Percentiles rank a stretch among this genome's conserved stretches.
phyloP scores from a whole-genome alignment of 495 filamentous ascomycete species.

The Neurospora discreta region DNA sequence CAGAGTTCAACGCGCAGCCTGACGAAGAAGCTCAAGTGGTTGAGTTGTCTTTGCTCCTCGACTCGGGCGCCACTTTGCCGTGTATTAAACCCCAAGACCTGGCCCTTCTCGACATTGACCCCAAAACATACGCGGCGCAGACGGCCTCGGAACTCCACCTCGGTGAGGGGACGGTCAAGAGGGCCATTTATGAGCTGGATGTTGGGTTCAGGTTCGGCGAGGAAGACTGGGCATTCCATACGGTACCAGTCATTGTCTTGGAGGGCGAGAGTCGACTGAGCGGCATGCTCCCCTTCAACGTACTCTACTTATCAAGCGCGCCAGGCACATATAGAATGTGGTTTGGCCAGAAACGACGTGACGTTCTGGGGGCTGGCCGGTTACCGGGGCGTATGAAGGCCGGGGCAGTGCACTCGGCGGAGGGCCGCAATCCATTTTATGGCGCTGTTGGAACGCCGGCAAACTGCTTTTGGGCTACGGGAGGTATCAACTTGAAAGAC shows the following conservation, averaged over 20 bases:
- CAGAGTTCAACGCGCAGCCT: background rate
- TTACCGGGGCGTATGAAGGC: conserved; percentile 26
- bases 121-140: conserved; percentile 28
- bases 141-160: conserved; percentile 6
- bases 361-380: conserved; percentile 30
- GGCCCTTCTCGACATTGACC: conserved; percentile 19
- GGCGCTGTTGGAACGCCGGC: background rate
- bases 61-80: conserved; percentile 35
- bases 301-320: conserved; percentile 29
- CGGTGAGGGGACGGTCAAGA: conserved; percentile 5
- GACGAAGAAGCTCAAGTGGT: background rate
- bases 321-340: conserved; percentile 27
- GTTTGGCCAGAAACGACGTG: conserved; percentile 31
- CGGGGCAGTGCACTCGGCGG: background rate
- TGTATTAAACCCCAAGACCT: conserved; percentile 27
- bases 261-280: conserved; percentile 20
- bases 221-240: conserved; percentile 5
- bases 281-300: conserved; percentile 32
- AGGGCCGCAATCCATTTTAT: conserved; percentile 8
- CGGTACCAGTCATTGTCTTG: conserved; percentile 20
- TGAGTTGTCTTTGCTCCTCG: conserved; percentile 25
- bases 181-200: conserved; percentile 31
- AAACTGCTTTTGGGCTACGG: background rate
- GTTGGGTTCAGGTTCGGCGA: conserved; percentile 18
- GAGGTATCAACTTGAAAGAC: background rate